Conservation (phyloP, 2,329 filamentous ascomycete genomes). For the Alternaria metachromatica region DNA sequence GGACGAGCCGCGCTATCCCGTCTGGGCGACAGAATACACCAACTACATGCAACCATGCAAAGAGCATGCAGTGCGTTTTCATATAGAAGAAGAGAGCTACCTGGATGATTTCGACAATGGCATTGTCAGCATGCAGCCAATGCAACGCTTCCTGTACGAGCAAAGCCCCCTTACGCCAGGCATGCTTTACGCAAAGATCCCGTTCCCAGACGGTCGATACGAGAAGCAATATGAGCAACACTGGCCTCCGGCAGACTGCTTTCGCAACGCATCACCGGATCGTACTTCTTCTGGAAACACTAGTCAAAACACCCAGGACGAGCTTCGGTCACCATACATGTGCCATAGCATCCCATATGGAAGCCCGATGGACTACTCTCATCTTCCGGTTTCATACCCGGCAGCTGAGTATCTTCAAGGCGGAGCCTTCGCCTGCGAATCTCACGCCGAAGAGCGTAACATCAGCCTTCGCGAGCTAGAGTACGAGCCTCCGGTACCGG, state of each 20-base stretch:
- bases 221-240: constrained; percentile 25
- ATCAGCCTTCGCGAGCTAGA: constrained; percentile 44
- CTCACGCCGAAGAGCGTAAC: constrained; percentile 18
- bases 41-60: constrained; percentile 20
- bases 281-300: constrained; percentile 42
- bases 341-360: constrained; percentile 25
- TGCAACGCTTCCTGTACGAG: constrained; percentile 47
- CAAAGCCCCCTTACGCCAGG: constrained; percentile 32
- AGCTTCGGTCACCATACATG: constrained; percentile 34
- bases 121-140: constrained; percentile 33
- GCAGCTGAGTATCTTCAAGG: constrained; percentile 22
- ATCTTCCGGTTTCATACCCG: constrained; percentile 26
- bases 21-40: constrained; percentile 19
- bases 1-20: constrained; percentile 26
- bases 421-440: constrained; percentile 17
- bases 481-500: constrained; percentile 36
- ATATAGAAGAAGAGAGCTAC: constrained; percentile 25
- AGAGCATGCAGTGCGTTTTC: constrained; percentile 16
- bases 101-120: constrained; percentile 25
- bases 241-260: constrained; percentile 29
- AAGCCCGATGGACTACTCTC: constrained; percentile 27
- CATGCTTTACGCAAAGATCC: constrained; percentile 39
- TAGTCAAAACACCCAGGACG: constrained; percentile 40
- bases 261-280: constrained; percentile 44
- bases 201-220: constrained; percentile 20